Conservation (phyloP, 2,329 filamentous ascomycete genomes). For the Monosporascus sp. region DNA sequence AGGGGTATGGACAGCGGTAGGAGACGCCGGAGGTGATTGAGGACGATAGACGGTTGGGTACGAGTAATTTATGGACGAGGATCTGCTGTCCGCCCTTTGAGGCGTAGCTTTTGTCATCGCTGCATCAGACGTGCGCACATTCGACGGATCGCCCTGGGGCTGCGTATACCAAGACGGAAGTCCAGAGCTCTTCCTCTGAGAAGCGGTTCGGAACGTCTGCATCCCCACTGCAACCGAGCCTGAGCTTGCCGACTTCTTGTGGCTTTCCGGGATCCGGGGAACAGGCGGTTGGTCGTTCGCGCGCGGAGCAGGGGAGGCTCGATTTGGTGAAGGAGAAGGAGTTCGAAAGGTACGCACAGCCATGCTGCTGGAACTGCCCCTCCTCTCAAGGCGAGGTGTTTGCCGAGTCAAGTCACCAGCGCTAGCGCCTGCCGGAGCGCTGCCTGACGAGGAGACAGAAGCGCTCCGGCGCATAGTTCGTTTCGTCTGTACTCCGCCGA, state of each 20-base stretch:
- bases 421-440: slow-evolving; percentile 30
- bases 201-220: slow-evolving; percentile 47
- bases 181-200: slow-evolving; percentile 41
- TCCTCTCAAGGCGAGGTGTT: slow-evolving; percentile 51
- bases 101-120: slow-evolving; percentile 32
- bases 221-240: slow-evolving; percentile 38
- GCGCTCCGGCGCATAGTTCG: slow-evolving; percentile 68
- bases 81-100: slow-evolving; percentile 41
- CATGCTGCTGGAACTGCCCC: slow-evolving; percentile 76
- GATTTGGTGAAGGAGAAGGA: slow-evolving; percentile 62
- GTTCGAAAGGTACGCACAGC: slow-evolving; percentile 81
- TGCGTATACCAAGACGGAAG: slow-evolving; percentile 43
- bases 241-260: slow-evolving; percentile 29
- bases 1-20: slow-evolving; percentile 14
- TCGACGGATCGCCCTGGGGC: slow-evolving; percentile 38
- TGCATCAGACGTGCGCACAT: slow-evolving; percentile 40
- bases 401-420: slow-evolving; percentile 30
- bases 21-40: slow-evolving; percentile 33
- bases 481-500: slow-evolving; percentile 82
- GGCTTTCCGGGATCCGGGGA: slow-evolving; percentile 57
- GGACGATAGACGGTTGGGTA: slow-evolving; percentile 43
- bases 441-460: slow-evolving; percentile 61
- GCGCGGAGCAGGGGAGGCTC: slow-evolving; percentile 32
- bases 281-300: slow-evolving; percentile 62
- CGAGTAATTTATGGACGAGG: slow-evolving; percentile 52